These are phyloP conservation scores for Chlorella sp. DNA, from an alignment of 139 green algal genomes.

Conservation along the genomic window DNA sequence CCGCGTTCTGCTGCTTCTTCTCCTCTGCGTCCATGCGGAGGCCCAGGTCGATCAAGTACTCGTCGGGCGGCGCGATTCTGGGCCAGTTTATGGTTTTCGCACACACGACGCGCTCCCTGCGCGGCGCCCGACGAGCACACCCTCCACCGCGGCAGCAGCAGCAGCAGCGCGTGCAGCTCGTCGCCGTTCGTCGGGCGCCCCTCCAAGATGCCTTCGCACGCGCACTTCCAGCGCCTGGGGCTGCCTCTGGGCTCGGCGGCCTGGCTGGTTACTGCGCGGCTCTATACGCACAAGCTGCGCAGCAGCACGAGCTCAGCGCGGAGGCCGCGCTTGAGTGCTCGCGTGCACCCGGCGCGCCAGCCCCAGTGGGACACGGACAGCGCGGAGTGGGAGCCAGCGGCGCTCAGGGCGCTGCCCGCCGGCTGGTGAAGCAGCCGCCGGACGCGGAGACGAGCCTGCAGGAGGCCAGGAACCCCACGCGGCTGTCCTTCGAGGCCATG, in stretches of 20 bases:
- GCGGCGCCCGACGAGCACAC: background rate
- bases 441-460: too few species aligned
- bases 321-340: background rate
- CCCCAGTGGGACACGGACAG: too few species aligned
- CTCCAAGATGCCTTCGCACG: background rate
- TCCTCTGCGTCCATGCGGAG: too few species aligned
- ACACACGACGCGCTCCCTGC: too few species aligned
- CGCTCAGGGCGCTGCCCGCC: background rate
- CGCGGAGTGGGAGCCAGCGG: background rate
- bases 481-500: conserved; percentile 15
- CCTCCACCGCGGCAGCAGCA: background rate
- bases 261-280: background rate
- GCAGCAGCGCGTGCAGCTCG: background rate
- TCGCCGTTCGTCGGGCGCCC: too few species aligned
- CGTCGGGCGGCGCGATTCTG: too few species aligned
- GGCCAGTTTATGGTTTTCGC: too few species aligned
- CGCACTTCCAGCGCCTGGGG: background rate
- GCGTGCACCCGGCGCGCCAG: background rate
- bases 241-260: background rate
- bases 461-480: conserved; percentile 6
- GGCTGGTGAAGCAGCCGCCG: background rate
- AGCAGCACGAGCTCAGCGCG: background rate
- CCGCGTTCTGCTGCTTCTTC: too few species aligned
- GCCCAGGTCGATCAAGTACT: too few species aligned
- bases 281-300: background rate